Conservation (phyloP, 257 asterid species). For the Fraxinus cuspidata region DNA sequence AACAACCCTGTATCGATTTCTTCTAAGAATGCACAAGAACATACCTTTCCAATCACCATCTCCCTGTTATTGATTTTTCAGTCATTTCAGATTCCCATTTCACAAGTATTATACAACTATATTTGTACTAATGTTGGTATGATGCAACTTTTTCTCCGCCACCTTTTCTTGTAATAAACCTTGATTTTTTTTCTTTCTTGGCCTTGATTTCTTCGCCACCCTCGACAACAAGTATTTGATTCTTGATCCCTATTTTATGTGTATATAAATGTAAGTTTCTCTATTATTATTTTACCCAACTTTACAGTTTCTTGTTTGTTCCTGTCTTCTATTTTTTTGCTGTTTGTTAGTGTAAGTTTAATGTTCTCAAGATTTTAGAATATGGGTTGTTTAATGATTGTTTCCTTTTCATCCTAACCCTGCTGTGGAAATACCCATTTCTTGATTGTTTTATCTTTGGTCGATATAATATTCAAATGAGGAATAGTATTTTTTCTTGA, state of each 20-base stretch:
- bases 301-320: neutral
- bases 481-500: neutral
- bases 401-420: neutral
- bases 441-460: neutral
- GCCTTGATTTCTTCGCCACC: conserved; percentile 29
- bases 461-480: conserved; percentile 9
- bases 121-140: conserved; percentile 23
- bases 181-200: neutral
- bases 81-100: conserved; percentile 18
- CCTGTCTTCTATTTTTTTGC: conserved; percentile 10
- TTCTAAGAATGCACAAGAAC: conserved; percentile 16
- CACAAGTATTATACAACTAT: neutral
- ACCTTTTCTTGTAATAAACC: conserved; percentile 35
- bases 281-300: conserved; percentile 18
- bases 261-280: conserved; percentile 33
- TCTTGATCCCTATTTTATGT: conserved; percentile 17
- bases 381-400: neutral
- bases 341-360: conserved; percentile 22
- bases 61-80: conserved; percentile 35
- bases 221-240: neutral
- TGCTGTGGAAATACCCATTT: neutral
- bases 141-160: conserved; percentile 38
- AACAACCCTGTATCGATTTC: conserved; percentile 32
- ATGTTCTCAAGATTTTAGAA: neutral
- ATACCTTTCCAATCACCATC: conserved; percentile 1